Evolutionary conservation across 345 rosid genomes (phyloP).

Genomic region (Hibiscus mutabilis): DNA sequence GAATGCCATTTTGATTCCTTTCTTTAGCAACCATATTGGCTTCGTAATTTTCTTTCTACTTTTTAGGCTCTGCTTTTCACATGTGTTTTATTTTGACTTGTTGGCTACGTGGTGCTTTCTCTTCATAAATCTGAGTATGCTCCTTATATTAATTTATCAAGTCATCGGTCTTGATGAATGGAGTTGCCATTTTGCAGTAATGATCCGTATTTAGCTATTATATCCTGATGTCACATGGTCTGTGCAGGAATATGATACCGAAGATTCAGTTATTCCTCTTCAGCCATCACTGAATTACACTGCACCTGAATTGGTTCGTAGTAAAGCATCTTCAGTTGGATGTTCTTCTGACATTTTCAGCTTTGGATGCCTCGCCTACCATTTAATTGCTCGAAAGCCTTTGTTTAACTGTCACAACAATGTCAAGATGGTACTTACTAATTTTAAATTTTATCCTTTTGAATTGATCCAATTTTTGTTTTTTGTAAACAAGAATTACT

Average conservation of each 20-base stretch:
- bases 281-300: slow-evolving; percentile 94
- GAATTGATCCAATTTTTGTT: neutral
- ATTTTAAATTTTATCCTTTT: slow-evolving; percentile 7
- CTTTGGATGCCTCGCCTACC: slow-evolving; percentile 91
- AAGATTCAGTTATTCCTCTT: slow-evolving; percentile 84
- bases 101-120: neutral
- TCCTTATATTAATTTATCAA: neutral
- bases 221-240: slow-evolving; percentile 15
- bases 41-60: neutral
- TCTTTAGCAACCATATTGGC: neutral
- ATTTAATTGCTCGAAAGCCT: slow-evolving; percentile 83
- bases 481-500: neutral
- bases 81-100: neutral
- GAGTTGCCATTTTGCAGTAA: neutral
- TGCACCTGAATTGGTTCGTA: slow-evolving; percentile 89
- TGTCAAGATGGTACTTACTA: slow-evolving; percentile 76
- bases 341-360: slow-evolving; percentile 84
- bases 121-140: neutral
- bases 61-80: neutral
- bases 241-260: slow-evolving; percentile 84
- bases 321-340: slow-evolving; percentile 66
- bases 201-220: slow-evolving; percentile 3
- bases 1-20: neutral
- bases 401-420: slow-evolving; percentile 91
- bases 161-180: neutral